Evolutionary conservation across 1,139 yeast species (phyloP), one percentile per base, ranked within the genome.

Genomic region (Casaregolazyma lundiana): DNA sequence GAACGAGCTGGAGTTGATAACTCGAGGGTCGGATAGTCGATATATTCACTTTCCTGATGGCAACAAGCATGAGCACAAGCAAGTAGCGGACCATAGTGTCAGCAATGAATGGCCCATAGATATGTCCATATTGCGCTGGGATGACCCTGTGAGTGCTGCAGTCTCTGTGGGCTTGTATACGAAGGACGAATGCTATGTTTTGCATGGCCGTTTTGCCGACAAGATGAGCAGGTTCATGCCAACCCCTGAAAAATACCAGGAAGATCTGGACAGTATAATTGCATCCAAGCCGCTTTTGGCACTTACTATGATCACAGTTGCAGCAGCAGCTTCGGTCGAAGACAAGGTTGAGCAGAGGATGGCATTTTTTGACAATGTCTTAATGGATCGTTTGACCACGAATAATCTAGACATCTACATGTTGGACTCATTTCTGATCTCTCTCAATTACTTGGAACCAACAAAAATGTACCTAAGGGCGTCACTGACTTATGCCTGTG

Each of bases 301-400:
- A 11, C 54, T 74, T n/a, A 68, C 76, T 1, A 72, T 75, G 53
- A 66, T 77, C 15, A 69, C 74, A 4, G 79, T 72, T 6, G 74
- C 80, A 2, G 70, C 77, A 16, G 61, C 75, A 38, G 73, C 75
- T 53, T 70, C 72, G 44, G 73, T 51, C 6, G 35, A 44, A 2
- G 54, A 53, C 3, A 56, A 75, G 44, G 73, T 73, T 53, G 69
- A 67, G 44, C 60, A 73, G 44, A 56, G 78, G 15, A 58, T 68
- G 22, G 70, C 70, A 50, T 76, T 76, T 57, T 53, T 78, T 22
- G 78, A 76, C 51, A 65, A 71, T 13, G 68, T 70, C 49, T 55
- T 78, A 24, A 72, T 79, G 1, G 68, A 75, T 48, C 39, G 29
- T 11, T 15, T 36, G 1, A 20, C 22, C 15, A 35, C 29, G 11